These are phyloP conservation scores for Diaporthe amygdali DNA, from an alignment of 2,329 filamentous ascomycete species.

Conservation along the genomic window DNA sequence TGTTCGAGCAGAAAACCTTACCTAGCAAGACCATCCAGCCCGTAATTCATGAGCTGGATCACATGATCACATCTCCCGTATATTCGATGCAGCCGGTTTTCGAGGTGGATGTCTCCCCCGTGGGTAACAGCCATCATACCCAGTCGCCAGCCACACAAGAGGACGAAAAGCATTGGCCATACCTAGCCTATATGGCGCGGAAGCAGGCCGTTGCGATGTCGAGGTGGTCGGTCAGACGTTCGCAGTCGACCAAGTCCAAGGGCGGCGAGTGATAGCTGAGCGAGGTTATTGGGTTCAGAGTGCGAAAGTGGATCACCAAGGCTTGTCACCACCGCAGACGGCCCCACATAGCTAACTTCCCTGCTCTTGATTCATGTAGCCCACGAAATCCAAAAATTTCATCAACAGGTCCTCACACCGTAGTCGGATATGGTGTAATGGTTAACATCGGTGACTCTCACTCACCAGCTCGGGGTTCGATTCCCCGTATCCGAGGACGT, in stretches of 20 bases:
- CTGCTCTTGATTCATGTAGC: slow-evolving; percentile 1
- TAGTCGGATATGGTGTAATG: slow-evolving; percentile 26
- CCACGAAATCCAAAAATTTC: background rate
- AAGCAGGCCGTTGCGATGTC: slow-evolving; percentile 22
- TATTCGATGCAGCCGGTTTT: background rate
- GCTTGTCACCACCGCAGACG: background rate
- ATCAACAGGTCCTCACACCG: slow-evolving; percentile 1
- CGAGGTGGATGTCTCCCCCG: background rate
- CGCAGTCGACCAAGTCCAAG: background rate
- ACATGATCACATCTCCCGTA: slow-evolving; percentile 1
- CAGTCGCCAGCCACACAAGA: background rate
- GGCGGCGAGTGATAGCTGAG: background rate
- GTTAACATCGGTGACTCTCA: slow-evolving; percentile 27
- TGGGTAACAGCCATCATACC: background rate
- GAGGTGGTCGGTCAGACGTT: slow-evolving; percentile 20
- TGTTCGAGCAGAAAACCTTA: slow-evolving; percentile 12
- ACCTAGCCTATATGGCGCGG: slow-evolving; percentile 19
- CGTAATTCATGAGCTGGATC: background rate
- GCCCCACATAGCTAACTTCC: background rate
- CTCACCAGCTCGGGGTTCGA: slow-evolving; percentile 27
- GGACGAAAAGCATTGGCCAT: slow-evolving; percentile 16
- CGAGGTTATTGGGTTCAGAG: background rate
- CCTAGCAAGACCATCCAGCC: slow-evolving; percentile 23
- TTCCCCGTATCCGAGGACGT: slow-evolving; percentile 25
- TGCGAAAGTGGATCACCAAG: background rate